Evolutionary conservation across 2,329 filamentous ascomycete species (phyloP).

Genomic region (Penicillium corylophilum): DNA sequence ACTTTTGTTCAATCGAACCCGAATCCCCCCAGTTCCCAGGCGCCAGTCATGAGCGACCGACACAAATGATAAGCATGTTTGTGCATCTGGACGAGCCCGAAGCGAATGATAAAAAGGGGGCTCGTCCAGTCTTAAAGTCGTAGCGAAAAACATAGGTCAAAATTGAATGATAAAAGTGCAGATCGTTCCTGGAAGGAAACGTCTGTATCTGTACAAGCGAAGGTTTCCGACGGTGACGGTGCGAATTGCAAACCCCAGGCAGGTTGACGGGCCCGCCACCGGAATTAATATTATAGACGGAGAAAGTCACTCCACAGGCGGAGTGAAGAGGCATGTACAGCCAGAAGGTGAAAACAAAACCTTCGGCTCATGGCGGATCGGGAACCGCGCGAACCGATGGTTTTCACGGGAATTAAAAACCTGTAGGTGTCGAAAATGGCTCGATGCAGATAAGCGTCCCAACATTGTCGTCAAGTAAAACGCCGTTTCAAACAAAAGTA

Average conservation of each 20-base stretch:
- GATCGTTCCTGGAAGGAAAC: conserved; percentile 13
- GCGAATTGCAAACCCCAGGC: conserved; percentile 12
- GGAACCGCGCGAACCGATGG: conserved; percentile 24
- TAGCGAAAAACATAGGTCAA: conserved; percentile 36
- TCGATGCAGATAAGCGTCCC: conserved; percentile 38
- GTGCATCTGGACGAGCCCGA: conserved; percentile 33
- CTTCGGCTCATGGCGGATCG: conserved; percentile 21
- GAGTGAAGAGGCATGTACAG: conserved; percentile 40
- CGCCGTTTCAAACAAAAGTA: conserved; percentile 31
- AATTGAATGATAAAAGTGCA: conserved; percentile 27
- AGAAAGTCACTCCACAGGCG: conserved; percentile 14
- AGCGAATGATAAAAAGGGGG: conserved; percentile 26
- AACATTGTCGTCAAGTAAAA: conserved; percentile 39
- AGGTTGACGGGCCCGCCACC: conserved; percentile 23
- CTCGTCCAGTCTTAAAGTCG: conserved; percentile 31
- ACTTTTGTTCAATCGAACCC: conserved; percentile 26
- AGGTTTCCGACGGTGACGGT: conserved; percentile 33
- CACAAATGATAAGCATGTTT: conserved; percentile 37
- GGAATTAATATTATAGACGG: conserved; percentile 44
- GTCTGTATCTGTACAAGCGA: conserved; percentile 39
- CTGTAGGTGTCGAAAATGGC: conserved; percentile 39
- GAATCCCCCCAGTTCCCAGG: conserved; percentile 30
- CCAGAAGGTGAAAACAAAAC: conserved; percentile 24
- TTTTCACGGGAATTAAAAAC: conserved; percentile 36
- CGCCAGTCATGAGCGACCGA: conserved; percentile 42